phyloP scores from a whole-genome alignment of 768 basidiomycete species.

The Collybiopsis luxurians region DNA sequence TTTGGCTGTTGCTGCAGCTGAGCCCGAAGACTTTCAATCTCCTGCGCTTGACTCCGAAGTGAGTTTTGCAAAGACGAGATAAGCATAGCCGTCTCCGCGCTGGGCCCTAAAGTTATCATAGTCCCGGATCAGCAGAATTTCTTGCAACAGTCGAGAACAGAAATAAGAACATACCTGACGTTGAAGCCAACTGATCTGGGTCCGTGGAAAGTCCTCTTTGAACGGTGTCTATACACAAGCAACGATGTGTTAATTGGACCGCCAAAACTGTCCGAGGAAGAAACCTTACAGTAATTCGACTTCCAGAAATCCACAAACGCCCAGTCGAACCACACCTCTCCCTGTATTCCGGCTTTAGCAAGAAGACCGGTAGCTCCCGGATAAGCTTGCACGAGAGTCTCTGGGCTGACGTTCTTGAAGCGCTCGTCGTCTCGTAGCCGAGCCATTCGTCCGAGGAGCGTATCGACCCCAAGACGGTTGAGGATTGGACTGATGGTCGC shows the following conservation, averaged over 20 bases:
- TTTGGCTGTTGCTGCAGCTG: conserved; percentile 46
- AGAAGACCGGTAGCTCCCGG: conserved; percentile 30
- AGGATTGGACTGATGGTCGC: conserved; percentile 87
- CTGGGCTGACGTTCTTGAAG: conserved; percentile 88
- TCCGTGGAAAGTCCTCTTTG: conserved; percentile 72
- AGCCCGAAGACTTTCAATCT: conserved; percentile 67
- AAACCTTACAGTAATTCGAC: conserved; percentile 84
- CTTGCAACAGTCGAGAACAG: neutral
- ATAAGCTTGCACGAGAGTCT: conserved; percentile 63
- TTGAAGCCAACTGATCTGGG: conserved; percentile 60
- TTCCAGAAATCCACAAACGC: conserved; percentile 98
- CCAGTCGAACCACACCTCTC: conserved; percentile 98
- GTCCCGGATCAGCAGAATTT: conserved; percentile 4
- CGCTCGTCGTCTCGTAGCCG: conserved; percentile 89
- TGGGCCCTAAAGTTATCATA: conserved; percentile 43
- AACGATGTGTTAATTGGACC: no score
- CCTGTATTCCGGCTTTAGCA: conserved; percentile 52
- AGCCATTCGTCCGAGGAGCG: conserved; percentile 81
- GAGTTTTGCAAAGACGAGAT: conserved; percentile 83
- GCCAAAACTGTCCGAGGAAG: neutral
- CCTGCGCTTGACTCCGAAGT: conserved; percentile 76
- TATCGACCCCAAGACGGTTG: conserved; percentile 86
- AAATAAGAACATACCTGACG: conserved; percentile 44
- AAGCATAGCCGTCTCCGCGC: conserved; percentile 75
- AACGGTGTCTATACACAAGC: conserved; percentile 59